Percentiles rank a stretch among this genome's conserved stretches.
Evolutionary conservation across 805 yeast genomes (phyloP).

Genomic region (Yarrowia alimentaria): DNA sequence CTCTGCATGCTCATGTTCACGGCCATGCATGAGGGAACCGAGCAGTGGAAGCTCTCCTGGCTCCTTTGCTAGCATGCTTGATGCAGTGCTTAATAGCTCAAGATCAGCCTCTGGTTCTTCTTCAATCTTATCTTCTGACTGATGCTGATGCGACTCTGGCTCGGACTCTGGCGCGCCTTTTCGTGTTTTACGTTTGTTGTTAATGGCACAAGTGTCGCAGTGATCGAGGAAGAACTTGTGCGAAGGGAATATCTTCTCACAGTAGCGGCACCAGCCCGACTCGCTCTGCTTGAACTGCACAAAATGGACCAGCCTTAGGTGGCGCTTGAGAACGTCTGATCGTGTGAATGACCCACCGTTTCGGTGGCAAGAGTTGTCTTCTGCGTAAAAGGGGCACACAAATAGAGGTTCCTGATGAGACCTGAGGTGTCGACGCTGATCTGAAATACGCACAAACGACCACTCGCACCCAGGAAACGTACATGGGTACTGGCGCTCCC

Average conservation of each 20-base stretch:
- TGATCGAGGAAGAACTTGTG: slow-evolving; percentile 63
- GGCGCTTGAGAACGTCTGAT: slow-evolving; percentile 71
- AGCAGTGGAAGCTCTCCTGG: slow-evolving; percentile 9
- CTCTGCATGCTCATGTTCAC: too few species aligned
- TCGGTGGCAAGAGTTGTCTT: slow-evolving; percentile 68
- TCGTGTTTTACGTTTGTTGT: slow-evolving; percentile 13
- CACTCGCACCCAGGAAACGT: slow-evolving; percentile 53
- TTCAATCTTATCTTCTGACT: neutral
- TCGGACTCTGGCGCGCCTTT: slow-evolving; percentile 7
- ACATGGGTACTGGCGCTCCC: slow-evolving; percentile 41
- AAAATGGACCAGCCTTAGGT: slow-evolving; percentile 66
- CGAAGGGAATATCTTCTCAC: slow-evolving; percentile 55
- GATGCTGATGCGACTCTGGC: neutral
- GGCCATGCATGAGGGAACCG: neutral
- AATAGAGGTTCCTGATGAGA: slow-evolving; percentile 66
- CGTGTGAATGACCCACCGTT: slow-evolving; percentile 75
- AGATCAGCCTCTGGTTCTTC: slow-evolving; percentile 11
- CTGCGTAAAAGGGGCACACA: slow-evolving; percentile 71
- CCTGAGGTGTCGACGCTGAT: slow-evolving; percentile 63
- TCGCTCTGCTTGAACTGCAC: slow-evolving; percentile 51
- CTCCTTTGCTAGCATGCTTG: slow-evolving; percentile 22
- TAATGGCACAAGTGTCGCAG: slow-evolving; percentile 57
- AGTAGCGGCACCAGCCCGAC: slow-evolving; percentile 66
- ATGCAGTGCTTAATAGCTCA: slow-evolving; percentile 12
- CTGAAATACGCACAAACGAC: slow-evolving; percentile 70